Evolutionary conservation across 306 rosid species (phyloP).

Genomic region (Oxytropis ochrocephala): DNA sequence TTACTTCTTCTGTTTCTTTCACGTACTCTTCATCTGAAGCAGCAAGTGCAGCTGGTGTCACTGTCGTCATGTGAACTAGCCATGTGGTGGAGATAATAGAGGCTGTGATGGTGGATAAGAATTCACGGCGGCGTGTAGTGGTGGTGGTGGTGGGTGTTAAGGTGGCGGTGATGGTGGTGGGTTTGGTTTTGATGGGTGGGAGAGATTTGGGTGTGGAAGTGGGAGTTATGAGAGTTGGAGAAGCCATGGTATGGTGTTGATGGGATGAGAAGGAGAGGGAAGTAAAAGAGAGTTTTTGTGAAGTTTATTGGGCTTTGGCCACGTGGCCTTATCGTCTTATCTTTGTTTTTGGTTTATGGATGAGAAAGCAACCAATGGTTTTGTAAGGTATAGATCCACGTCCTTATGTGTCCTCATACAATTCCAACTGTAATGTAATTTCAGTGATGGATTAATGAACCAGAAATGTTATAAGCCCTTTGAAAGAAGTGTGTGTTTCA

Average conservation of each 20-base stretch:
- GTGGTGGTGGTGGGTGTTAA: background rate
- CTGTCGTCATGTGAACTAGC: constrained; percentile 32
- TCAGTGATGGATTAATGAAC: too few species aligned
- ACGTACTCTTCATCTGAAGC: constrained; percentile 72
- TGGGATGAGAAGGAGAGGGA: background rate
- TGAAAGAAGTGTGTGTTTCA: too few species aligned
- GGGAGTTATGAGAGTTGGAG: constrained; percentile 75
- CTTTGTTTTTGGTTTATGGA: constrained; percentile 45
- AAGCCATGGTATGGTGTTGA: constrained; percentile 62
- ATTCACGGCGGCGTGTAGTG: constrained; percentile 57
- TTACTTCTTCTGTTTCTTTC: constrained; percentile 72
- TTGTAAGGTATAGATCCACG: constrained; percentile 33
- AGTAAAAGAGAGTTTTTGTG: background rate
- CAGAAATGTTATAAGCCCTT: too few species aligned
- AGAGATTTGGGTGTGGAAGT: constrained; percentile 64
- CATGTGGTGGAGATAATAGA: constrained; percentile 29
- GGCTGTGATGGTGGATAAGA: constrained; percentile 49
- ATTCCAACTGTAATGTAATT: too few species aligned
- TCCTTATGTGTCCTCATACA: background rate
- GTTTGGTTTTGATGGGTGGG: constrained; percentile 45
- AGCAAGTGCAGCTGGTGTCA: constrained; percentile 39
- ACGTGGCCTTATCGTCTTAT: constrained; percentile 95
- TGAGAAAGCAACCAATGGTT: constrained; percentile 51
- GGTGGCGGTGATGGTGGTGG: constrained; percentile 19
- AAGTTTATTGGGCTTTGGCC: constrained; percentile 49